Percentiles rank a stretch among this genome's conserved stretches.
These are phyloP conservation scores for Hyphodiscus hymeniophilus DNA, from an alignment of 495 filamentous ascomycete species.

Conservation along the genomic window DNA sequence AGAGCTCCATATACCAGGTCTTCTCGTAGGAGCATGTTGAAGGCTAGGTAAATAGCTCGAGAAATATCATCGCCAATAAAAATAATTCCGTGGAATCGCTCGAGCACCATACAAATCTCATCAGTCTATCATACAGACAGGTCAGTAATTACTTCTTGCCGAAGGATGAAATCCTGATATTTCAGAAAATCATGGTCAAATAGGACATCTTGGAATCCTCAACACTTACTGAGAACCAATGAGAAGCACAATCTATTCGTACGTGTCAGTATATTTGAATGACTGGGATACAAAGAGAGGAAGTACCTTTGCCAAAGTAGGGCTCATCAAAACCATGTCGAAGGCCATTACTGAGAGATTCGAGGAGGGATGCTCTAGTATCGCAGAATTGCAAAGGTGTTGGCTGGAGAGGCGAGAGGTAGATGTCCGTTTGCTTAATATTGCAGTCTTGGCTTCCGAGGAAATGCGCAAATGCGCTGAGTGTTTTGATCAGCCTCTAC, in stretches of 20 bases:
- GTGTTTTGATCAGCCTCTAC: not conserved
- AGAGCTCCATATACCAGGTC: slow-evolving; percentile 35
- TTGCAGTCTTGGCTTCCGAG: slow-evolving; percentile 37
- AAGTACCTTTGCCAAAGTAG: slow-evolving; percentile 31
- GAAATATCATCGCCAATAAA: slow-evolving; percentile 41
- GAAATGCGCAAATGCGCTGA: slow-evolving; percentile 36
- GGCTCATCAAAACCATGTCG: slow-evolving; percentile 39
- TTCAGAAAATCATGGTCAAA: no score
- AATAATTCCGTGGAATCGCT: slow-evolving; percentile 35
- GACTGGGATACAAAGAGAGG: no score
- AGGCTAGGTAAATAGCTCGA: slow-evolving; percentile 35
- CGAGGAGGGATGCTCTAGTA: slow-evolving; percentile 25
- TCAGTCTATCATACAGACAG: no score
- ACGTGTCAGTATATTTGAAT: no score
- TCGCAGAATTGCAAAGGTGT: slow-evolving; percentile 12
- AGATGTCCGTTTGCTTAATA: slow-evolving; percentile 35
- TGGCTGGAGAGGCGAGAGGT: slow-evolving; percentile 25
- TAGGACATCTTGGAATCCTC: no score
- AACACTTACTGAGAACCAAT: no score
- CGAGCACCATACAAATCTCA: slow-evolving; percentile 42
- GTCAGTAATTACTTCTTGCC: no score
- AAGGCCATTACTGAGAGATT: slow-evolving; percentile 38
- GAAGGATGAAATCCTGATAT: no score
- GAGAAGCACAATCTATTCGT: no score
- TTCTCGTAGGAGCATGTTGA: slow-evolving; percentile 41